These are phyloP conservation scores for Umbelopsis sp. DNA, from an alignment of 192 early-diverging fungal species.

Conservation along the genomic window DNA sequence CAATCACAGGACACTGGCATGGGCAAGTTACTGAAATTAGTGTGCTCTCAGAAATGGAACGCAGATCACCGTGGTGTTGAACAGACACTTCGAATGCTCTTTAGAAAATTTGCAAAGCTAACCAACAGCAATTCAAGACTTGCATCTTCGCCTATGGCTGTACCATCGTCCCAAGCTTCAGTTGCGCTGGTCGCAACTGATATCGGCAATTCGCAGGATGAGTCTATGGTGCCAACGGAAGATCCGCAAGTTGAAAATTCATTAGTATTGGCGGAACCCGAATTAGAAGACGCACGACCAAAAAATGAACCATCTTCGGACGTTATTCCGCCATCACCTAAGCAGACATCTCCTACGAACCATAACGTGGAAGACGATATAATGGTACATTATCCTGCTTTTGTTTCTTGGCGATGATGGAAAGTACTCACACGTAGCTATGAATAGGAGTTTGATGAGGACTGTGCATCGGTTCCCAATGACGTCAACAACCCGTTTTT, in stretches of 20 bases:
- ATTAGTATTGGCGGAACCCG: background rate
- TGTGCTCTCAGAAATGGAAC: background rate
- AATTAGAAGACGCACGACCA: background rate
- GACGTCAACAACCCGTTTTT: slow-evolving; percentile 6
- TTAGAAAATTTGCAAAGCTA: slow-evolving; percentile 1
- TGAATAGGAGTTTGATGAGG: background rate
- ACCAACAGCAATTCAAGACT: background rate
- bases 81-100: background rate
- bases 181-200: background rate
- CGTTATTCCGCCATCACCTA: background rate
- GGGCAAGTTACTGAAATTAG: slow-evolving; percentile 39
- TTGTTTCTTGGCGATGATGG: background rate
- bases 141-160: background rate
- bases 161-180: background rate
- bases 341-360: background rate
- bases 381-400: background rate
- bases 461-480: background rate
- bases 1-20: slow-evolving; percentile 33
- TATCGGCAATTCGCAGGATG: background rate
- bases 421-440: background rate
- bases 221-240: too few species aligned
- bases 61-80: background rate
- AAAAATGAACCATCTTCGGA: background rate
- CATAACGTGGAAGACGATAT: background rate
- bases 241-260: too few species aligned